A percentile compares a stretch with the other conserved stretches of the same genome.
Conservation (phyloP, 805 yeast species). For the Schizosaccharomyces osmophilus region DNA sequence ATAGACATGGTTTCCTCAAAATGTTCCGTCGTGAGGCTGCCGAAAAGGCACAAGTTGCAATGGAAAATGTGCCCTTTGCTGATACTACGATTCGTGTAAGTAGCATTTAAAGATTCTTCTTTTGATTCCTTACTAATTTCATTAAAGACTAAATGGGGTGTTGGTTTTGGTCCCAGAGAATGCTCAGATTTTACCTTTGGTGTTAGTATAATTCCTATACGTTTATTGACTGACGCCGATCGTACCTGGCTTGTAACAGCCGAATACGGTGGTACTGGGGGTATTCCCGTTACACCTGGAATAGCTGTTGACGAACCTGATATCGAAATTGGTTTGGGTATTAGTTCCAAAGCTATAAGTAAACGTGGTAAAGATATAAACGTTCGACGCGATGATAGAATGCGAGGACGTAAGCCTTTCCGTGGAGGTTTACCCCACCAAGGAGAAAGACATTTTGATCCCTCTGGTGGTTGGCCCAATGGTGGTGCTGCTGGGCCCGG, state of each 20-base stretch:
- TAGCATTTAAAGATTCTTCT: neutral
- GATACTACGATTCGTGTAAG: slow-evolving; percentile 30
- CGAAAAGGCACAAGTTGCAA: slow-evolving; percentile 48
- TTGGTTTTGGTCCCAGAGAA: slow-evolving; percentile 95
- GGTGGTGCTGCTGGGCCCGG: neutral
- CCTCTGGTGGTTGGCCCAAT: neutral
- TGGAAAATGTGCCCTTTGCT: slow-evolving; percentile 34
- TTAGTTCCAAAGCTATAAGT: slow-evolving; percentile 74
- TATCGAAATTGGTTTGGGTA: slow-evolving; percentile 85
- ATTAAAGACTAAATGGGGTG: slow-evolving; percentile 71
- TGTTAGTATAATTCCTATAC: slow-evolving; percentile 61
- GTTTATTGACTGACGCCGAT: slow-evolving; percentile 83
- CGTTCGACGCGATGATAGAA: neutral
- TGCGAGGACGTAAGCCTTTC: neutral
- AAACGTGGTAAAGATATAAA: slow-evolving; percentile 20
- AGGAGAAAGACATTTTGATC: neutral
- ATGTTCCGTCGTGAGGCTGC: slow-evolving; percentile 83
- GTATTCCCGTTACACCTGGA: slow-evolving; percentile 53
- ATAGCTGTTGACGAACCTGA: slow-evolving; percentile 89
- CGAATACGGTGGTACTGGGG: slow-evolving; percentile 95
- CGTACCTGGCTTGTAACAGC: slow-evolving; percentile 69
- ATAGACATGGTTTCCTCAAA: slow-evolving; percentile 90
- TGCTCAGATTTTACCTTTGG: slow-evolving; percentile 91
- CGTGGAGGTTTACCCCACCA: neutral
- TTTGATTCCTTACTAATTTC: neutral